Base-by-base conservation (phyloP, 1,139 yeast species). In the Suhomyces maxii region DNA sequence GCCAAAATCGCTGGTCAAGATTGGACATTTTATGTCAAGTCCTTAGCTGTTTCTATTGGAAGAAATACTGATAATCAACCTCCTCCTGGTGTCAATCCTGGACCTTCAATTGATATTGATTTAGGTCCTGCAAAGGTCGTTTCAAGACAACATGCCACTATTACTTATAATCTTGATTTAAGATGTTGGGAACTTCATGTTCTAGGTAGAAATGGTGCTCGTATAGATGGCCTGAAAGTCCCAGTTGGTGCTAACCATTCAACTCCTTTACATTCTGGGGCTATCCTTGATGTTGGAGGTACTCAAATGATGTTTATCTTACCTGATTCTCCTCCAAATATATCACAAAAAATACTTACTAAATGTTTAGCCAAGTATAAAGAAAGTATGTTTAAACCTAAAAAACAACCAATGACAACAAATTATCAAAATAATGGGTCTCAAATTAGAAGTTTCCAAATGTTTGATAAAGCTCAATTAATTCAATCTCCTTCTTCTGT, bases 221-320 rank as follows among this genome's bases (percentile, higher is more conserved):
- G 90, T 58, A 83, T 93, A 37, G 97, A 93, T 65, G 87, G 81
- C 50, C 75, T 67, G 53, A 84, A 84, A 67, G 79, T 77, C 13
- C 71, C 70, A 55, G 78, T 71, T 50, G 85, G 82, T 46, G 64
- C 70, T 7, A 41, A 41, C 35, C 56, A 53, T 36, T 73, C 82
- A 7, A 77, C 84, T 14, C 77, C 83, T 10, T 76, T 93, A 51
- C 79, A 80, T 45, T 86, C 95, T 2, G 99, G 98, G 9, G 89
- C 95, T 41, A 83, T 93, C 14, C 70, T 93, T 50, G 99, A 93
- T 61, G 84, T 93, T 41, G 98, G 98, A 8, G 98, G 97, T 3
- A 91, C 96, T 11, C 99, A 93, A 68, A 93, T 93, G 99, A 93
- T 93, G 96, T 93, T 93, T 64, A 93, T 93, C 34, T 72, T 93